Conservation (phyloP, 2,329 filamentous ascomycete genomes). For the Calonectria ilicicola region DNA sequence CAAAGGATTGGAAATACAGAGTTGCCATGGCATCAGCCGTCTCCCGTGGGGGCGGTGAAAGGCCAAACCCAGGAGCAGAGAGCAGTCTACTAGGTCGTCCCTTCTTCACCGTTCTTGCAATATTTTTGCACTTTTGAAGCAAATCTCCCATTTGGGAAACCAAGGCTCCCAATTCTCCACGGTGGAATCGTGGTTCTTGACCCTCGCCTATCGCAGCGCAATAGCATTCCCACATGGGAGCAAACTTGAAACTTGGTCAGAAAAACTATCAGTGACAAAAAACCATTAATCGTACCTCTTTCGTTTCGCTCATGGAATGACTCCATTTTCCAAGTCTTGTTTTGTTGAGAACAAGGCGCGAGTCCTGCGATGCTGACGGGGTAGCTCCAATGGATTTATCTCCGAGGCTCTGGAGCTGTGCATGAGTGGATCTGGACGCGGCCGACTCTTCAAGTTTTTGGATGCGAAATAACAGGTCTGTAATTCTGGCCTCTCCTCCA, state of each 20-base stretch:
- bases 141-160: background rate
- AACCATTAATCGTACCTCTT: background rate
- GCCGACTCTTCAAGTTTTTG: background rate
- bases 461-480: background rate
- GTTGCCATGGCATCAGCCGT: slow-evolving; percentile 54
- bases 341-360: background rate
- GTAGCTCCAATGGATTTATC: background rate
- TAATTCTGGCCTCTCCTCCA: background rate
- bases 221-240: background rate
- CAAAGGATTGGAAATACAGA: slow-evolving; percentile 63
- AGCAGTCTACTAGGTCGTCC: slow-evolving; percentile 2
- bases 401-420: background rate
- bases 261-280: too few species aligned
- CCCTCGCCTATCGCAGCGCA: background rate
- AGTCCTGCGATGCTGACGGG: background rate
- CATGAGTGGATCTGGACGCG: background rate
- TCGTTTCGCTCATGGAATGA: background rate
- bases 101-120: background rate
- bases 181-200: background rate
- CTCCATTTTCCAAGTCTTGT: background rate
- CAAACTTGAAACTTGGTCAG: background rate
- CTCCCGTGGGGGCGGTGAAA: slow-evolving; percentile 44
- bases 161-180: background rate
- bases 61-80: background rate
- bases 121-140: slow-evolving; percentile 2